Conservation (phyloP, 148 eudicot genomes). For the Heliamphora exappendiculata region DNA sequence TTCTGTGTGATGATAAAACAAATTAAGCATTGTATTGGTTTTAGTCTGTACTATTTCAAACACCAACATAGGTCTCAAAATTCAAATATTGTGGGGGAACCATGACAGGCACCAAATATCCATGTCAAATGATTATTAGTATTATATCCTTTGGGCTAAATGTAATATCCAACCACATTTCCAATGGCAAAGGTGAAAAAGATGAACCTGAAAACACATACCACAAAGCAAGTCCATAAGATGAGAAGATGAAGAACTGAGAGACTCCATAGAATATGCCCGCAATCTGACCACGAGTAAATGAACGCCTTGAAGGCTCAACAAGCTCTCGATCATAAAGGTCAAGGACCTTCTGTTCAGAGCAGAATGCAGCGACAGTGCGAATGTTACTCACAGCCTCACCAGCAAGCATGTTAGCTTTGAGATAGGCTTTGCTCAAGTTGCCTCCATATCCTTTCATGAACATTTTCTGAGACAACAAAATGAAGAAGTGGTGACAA, state of each 20-base stretch:
- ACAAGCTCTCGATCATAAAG: conserved; percentile 72
- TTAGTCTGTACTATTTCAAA: neutral
- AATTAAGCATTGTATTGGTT: neutral
- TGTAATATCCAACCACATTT: neutral
- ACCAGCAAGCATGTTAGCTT: conserved; percentile 97
- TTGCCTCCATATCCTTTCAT: conserved; percentile 98
- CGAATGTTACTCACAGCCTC: conserved; percentile 95
- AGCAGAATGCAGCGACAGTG: conserved; percentile 93
- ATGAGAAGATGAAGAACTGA: conserved; percentile 94
- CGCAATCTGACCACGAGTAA: conserved; percentile 88
- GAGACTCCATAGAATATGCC: conserved; percentile 85
- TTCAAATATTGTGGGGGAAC: no score
- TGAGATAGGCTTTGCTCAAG: conserved; percentile 90
- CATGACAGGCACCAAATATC: no score
- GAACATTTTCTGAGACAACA: conserved; percentile 67
- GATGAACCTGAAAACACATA: conserved; percentile 20
- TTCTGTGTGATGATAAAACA: no score
- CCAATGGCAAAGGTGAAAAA: no score
- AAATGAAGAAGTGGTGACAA: neutral
- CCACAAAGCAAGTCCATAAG: conserved; percentile 95
- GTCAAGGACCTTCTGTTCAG: conserved; percentile 76
- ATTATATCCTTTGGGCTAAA: neutral
- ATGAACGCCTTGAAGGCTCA: conserved; percentile 79
- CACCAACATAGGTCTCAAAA: neutral
- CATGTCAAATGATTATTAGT: no score